Percentiles rank a stretch among this genome's conserved stretches.
Evolutionary conservation across 345 rosid genomes (phyloP).

Genomic region (Salix purpurea): DNA sequence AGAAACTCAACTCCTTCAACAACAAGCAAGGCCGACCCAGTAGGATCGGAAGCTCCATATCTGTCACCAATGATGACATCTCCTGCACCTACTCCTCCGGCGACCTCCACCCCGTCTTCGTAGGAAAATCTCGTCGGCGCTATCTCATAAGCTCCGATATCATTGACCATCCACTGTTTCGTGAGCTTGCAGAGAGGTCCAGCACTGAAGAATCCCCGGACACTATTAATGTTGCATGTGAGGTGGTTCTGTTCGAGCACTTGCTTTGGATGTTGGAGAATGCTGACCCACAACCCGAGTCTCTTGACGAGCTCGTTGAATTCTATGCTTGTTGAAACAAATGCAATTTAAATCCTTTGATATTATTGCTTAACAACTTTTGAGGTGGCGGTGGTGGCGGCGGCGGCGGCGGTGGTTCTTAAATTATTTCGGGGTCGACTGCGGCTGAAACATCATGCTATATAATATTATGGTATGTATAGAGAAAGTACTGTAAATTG

Average conservation of each 20-base stretch:
- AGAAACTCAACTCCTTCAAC: conserved; percentile 78
- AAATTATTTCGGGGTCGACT: not conserved
- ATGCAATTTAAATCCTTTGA: not conserved
- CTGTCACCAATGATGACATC: conserved; percentile 19
- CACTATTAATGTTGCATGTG: conserved; percentile 60
- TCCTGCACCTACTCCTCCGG: conserved; percentile 20
- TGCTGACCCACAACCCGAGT: conserved; percentile 66
- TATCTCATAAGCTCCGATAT: conserved; percentile 64
- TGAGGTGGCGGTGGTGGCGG: not conserved
- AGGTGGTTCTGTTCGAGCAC: conserved; percentile 94
- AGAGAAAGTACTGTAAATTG: conserved; percentile 22
- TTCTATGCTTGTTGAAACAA: conserved; percentile 65
- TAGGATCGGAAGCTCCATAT: conserved; percentile 35
- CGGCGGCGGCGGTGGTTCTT: not conserved
- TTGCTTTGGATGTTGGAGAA: conserved; percentile 92
- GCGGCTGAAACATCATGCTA: not conserved
- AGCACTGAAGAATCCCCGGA: conserved; percentile 13
- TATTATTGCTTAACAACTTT: not conserved
- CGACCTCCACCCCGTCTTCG: conserved; percentile 66
- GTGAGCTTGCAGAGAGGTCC: conserved; percentile 41
- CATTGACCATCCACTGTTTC: conserved; percentile 38
- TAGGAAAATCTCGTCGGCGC: conserved; percentile 67
- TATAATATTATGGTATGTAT: not conserved
- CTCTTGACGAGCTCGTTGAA: conserved; percentile 71
- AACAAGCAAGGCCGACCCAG: conserved; percentile 25